Percentiles rank a stretch among this genome's conserved stretches.
These are phyloP conservation scores for Zygoascus ofunaensis DNA, from an alignment of 805 yeast genomes.

Conservation along the genomic window DNA sequence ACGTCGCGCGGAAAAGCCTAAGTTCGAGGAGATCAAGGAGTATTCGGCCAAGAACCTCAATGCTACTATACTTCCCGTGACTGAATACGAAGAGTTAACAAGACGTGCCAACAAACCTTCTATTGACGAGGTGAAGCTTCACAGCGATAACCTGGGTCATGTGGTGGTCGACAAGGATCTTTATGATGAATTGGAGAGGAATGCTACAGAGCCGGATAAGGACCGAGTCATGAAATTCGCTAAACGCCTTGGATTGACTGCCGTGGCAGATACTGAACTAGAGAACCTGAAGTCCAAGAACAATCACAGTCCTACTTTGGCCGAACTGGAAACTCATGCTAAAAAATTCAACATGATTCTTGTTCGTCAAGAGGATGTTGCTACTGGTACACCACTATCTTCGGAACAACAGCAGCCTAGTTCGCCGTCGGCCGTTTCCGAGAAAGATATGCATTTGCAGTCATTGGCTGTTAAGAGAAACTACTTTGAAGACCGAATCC, in stretches of 20 bases:
- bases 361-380: slow-evolving; percentile 17
- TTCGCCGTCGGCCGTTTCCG: slow-evolving; percentile 1
- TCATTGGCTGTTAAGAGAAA: slow-evolving; percentile 25
- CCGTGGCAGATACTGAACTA: slow-evolving; percentile 15
- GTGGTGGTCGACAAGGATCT: slow-evolving; percentile 16
- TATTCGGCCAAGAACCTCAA: slow-evolving; percentile 10
- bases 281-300: slow-evolving; percentile 20
- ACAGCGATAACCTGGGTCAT: slow-evolving; percentile 13
- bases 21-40: slow-evolving; percentile 14
- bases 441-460: slow-evolving; percentile 11
- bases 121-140: slow-evolving; percentile 12
- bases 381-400: slow-evolving; percentile 6
- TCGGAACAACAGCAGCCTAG: not conserved
- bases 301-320: slow-evolving; percentile 23
- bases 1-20: slow-evolving; percentile 16
- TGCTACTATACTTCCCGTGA: slow-evolving; percentile 8
- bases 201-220: slow-evolving; percentile 17
- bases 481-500: slow-evolving; percentile 24
- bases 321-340: slow-evolving; percentile 21
- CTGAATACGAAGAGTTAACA: slow-evolving; percentile 2
- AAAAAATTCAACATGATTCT: slow-evolving; percentile 21
- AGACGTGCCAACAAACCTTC: slow-evolving; percentile 13
- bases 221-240: slow-evolving; percentile 12
- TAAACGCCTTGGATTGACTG: slow-evolving; percentile 12
- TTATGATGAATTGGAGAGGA: slow-evolving; percentile 18